Percentiles rank a stretch among this genome's conserved stretches.
These are phyloP conservation scores for Umbelopsis sp. DNA, from an alignment of 192 early-diverging fungal genomes.

Conservation along the genomic window DNA sequence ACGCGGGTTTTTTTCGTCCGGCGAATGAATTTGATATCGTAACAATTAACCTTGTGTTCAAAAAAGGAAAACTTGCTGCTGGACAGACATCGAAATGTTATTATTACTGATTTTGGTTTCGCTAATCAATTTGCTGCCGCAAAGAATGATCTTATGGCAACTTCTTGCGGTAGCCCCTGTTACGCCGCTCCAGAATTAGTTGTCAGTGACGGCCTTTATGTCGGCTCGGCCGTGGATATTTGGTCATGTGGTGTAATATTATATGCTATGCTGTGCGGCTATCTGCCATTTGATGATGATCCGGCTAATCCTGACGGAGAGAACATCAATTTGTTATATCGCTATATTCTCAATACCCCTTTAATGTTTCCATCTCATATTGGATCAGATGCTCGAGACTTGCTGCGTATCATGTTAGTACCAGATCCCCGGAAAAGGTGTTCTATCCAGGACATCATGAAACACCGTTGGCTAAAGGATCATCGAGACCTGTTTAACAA, in stretches of 20 bases:
- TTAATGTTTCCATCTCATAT: slow-evolving; percentile 85
- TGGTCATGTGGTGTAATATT: slow-evolving; percentile 99
- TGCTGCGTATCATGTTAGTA: slow-evolving; percentile 86
- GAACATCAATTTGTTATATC: slow-evolving; percentile 80
- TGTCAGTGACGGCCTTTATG: slow-evolving; percentile 89
- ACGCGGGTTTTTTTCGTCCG: slow-evolving; percentile 9
- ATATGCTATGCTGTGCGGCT: slow-evolving; percentile 89
- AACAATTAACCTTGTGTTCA: slow-evolving; percentile 7
- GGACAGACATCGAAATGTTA: slow-evolving; percentile 87
- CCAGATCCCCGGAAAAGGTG: slow-evolving; percentile 83
- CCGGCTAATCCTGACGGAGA: slow-evolving; percentile 86
- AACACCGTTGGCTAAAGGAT: slow-evolving; percentile 61
- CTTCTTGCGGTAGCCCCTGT: slow-evolving; percentile 95
- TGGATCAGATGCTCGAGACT: slow-evolving; percentile 67
- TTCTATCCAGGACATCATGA: slow-evolving; percentile 70
- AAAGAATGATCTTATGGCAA: slow-evolving; percentile 79
- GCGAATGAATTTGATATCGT: neutral
- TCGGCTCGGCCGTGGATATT: slow-evolving; percentile 92
- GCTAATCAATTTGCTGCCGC: slow-evolving; percentile 81
- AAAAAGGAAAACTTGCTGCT: slow-evolving; percentile 89
- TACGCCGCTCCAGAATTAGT: slow-evolving; percentile 99
- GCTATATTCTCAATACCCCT: slow-evolving; percentile 81
- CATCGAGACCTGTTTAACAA: slow-evolving; percentile 38
- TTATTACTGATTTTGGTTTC: slow-evolving; percentile 99
- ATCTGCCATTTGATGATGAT: slow-evolving; percentile 89